A percentile compares a stretch with the other conserved stretches of the same genome.
Evolutionary conservation across 2,329 filamentous ascomycete species (phyloP).

Genomic region (Cadophora gregata): DNA sequence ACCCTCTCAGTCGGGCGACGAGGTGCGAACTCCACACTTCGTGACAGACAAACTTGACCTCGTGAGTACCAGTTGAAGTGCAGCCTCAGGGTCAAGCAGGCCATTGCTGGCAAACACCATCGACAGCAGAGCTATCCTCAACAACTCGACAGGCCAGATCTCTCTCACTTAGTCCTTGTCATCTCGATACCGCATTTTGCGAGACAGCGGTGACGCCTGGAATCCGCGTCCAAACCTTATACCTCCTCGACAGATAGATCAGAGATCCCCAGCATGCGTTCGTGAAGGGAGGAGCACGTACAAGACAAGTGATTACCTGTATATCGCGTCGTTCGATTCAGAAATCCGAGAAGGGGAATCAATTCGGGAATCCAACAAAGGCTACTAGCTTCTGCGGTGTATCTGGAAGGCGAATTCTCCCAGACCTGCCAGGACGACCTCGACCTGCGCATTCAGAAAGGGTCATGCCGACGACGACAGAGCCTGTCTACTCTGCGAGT

Average conservation of each 20-base stretch:
- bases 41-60: conserved; percentile 14
- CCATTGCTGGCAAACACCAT: conserved; percentile 18
- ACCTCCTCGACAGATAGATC: background rate
- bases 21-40: conserved; percentile 13
- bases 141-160: conserved; percentile 24
- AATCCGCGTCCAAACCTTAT: conserved; percentile 6
- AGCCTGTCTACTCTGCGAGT: conserved; percentile 41
- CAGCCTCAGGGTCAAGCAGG: conserved; percentile 21
- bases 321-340: conserved; percentile 12
- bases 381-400: background rate
- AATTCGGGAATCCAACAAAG: background rate
- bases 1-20: conserved; percentile 6
- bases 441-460: conserved; percentile 17
- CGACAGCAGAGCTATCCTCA: background rate
- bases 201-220: conserved; percentile 24
- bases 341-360: background rate
- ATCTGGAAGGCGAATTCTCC: conserved; percentile 1
- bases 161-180: background rate
- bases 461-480: conserved; percentile 40
- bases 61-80: conserved; percentile 19
- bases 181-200: background rate
- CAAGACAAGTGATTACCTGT: conserved; percentile 22
- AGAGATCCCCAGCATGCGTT: conserved; percentile 18
- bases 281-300: conserved; percentile 18
- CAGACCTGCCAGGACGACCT: conserved; percentile 15